A percentile compares a stretch with the other conserved stretches of the same genome.
Conservation (phyloP, 2,329 filamentous ascomycete genomes). For the Fusarium tricinctum region DNA sequence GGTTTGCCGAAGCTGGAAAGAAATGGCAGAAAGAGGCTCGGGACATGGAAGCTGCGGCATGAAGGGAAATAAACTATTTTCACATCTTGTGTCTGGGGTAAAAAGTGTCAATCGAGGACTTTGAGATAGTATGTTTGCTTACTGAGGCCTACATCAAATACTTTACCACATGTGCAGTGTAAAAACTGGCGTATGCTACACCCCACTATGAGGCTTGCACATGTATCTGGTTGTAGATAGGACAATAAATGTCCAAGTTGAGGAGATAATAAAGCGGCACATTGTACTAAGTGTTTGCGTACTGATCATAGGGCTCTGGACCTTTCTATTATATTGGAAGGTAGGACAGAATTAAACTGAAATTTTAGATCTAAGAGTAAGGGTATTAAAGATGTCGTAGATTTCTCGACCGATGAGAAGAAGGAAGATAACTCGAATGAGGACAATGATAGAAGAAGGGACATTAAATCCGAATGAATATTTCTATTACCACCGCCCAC, state of each 20-base stretch:
- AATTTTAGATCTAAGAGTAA: neutral
- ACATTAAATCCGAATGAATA: neutral
- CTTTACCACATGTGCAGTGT: too few species aligned
- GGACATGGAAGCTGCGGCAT: neutral
- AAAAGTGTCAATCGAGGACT: too few species aligned
- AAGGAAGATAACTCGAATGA: neutral
- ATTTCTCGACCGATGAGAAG: neutral
- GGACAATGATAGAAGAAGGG: neutral
- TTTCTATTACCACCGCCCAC: too few species aligned
- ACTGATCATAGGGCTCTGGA: neutral
- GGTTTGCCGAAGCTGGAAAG: constrained; percentile 37
- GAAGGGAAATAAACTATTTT: neutral
- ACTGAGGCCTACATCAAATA: too few species aligned
- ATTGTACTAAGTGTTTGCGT: neutral
- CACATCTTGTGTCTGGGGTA: too few species aligned
- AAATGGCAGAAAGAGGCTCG: constrained; percentile 3
- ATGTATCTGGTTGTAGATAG: too few species aligned
- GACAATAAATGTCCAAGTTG: too few species aligned
- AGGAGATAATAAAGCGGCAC: too few species aligned
- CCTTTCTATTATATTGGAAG: neutral
- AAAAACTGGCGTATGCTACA: too few species aligned
- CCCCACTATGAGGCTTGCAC: too few species aligned
- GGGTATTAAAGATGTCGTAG: neutral
- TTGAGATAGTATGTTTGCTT: too few species aligned
- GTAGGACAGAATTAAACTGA: neutral